Percentiles rank a stretch among this genome's conserved stretches.
phyloP scores from a whole-genome alignment of 108 stramenopile species.

The Aurantiochytrium sp. region DNA sequence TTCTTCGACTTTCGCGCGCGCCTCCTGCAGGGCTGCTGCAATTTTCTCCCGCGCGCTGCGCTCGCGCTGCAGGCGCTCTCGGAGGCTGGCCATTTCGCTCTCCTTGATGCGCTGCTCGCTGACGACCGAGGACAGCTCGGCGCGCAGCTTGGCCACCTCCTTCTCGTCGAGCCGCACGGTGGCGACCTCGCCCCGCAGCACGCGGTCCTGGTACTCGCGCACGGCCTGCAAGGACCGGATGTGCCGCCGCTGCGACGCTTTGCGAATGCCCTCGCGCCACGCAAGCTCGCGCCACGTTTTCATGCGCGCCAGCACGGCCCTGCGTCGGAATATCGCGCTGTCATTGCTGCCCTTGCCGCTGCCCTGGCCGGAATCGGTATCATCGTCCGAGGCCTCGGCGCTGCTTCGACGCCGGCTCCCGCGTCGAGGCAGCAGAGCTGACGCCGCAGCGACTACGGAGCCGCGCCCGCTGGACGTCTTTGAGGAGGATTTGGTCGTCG shows the following conservation, averaged over 20 bases:
- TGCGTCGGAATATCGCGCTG: background rate
- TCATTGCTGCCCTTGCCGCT: no score
- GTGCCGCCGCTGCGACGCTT: background rate
- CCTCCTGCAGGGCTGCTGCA: background rate
- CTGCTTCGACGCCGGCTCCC: no score
- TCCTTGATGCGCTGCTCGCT: background rate
- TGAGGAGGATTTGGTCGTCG: no score
- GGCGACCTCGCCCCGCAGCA: background rate
- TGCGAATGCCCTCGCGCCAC: conserved; percentile 18
- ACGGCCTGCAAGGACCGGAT: background rate
- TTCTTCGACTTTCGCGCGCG: background rate
- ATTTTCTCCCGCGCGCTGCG: background rate
- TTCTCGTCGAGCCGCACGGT: background rate
- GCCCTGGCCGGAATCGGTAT: no score
- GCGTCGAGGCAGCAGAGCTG: no score
- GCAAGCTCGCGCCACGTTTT: conserved; percentile 4
- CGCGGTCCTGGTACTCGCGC: background rate
- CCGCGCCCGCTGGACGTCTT: no score
- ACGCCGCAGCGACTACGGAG: no score
- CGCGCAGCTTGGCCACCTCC: background rate
- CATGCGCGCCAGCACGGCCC: background rate
- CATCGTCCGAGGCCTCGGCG: no score
- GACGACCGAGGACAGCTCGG: background rate
- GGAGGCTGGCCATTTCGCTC: background rate
- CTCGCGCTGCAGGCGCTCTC: background rate